Conservation (phyloP, 345 rosid species). For the Populus simonii region DNA sequence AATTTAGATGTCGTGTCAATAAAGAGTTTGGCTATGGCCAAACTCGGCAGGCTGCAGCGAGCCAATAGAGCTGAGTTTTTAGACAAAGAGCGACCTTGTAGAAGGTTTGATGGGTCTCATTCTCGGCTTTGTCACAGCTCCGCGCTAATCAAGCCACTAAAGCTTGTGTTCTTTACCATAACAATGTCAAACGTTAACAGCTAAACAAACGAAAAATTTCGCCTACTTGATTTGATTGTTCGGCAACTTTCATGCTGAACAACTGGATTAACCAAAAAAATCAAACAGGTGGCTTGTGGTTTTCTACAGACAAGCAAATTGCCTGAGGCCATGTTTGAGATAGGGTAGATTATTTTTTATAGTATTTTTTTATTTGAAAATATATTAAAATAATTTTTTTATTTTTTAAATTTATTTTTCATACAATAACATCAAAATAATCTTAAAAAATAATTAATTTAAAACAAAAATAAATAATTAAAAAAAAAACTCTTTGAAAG, state of each 20-base stretch:
- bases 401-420: too few relatives aligned
- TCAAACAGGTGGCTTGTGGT: background rate
- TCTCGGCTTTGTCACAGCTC: background rate
- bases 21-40: background rate
- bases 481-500: too few relatives aligned
- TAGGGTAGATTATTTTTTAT: too few relatives aligned
- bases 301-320: too few relatives aligned
- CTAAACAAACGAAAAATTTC: background rate
- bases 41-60: background rate
- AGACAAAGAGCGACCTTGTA: background rate
- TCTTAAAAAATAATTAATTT: too few relatives aligned
- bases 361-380: too few relatives aligned
- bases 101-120: background rate
- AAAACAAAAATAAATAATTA: too few relatives aligned
- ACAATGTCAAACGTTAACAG: background rate
- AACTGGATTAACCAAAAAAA: background rate
- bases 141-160: background rate
- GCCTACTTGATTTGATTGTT: slow-evolving; percentile 16
- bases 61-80: background rate
- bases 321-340: too few relatives aligned
- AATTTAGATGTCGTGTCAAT: slow-evolving; percentile 16
- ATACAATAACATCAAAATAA: fast-evolving
- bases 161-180: background rate
- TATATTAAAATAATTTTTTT: too few relatives aligned
- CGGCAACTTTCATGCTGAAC: slow-evolving; percentile 2